Base-by-base conservation (phyloP, 2,329 filamentous ascomycete species). In the Aureobasidium leucospermi region DNA sequence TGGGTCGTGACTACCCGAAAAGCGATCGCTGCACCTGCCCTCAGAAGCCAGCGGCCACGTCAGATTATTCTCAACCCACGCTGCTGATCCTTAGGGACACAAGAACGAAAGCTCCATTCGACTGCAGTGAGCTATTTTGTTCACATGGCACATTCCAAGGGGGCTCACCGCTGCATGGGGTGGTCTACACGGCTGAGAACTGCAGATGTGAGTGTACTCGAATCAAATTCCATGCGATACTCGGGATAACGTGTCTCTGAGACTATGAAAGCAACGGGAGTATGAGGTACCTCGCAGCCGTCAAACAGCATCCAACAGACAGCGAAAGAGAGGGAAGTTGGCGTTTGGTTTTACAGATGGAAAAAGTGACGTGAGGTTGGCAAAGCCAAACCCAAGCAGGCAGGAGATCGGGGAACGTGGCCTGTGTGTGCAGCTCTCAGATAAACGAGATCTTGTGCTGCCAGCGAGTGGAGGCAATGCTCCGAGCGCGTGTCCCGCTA, bases 391-490 rank as follows among this genome's bases (percentile, higher is more conserved):
- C 59, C 36, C 42, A 49, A 56, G 36, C 28, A 19, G 59, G 59
- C 36, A 60, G 59, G 51, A 49, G 51, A 60, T 60, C 51, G 59
- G 28, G 42, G 42, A 48, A 48, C 49, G 42, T 42, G 59, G 59
- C 42, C 36, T 32, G 59, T 19, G 43, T 39, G 47, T 38, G 46
- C 57, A 39, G 41, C 28, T 16, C 39, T 53, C 48, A 55, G 58
- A 60, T 60, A 55, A 41, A 55, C 46, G 57, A 59, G 57, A 59
- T 59, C 57, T 45, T 42, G 38, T 56, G n/a, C 34, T 23, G 28
- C 39, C 39, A 28, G 16, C 16, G 15, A 42, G 45, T 51, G 34
- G 36, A 36, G 43, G 34, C 45, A 60, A 53, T 34, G 58, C 48
- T 55, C 49, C 59, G 39, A 56, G 49, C 59, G 59, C 51, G 36